Base-by-base conservation (phyloP, 2,329 filamentous ascomycete species). In the Magnaporthales sp. region DNA sequence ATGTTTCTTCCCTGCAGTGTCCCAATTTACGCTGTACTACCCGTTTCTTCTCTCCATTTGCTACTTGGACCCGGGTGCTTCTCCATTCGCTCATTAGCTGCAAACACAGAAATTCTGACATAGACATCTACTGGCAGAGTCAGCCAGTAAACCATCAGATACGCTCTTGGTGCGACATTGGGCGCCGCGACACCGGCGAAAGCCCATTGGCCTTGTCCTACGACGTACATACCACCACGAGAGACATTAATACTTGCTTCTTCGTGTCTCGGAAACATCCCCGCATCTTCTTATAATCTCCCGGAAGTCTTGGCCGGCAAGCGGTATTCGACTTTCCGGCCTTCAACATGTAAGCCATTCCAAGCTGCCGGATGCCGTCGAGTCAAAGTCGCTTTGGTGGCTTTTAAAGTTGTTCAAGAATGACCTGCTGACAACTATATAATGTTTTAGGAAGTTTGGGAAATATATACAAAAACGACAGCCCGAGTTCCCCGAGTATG, bases 401-500 rank as follows among this genome's bases (percentile, higher is more conserved):
- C 10, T 46, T 29, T 24, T 60, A 15, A 15, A 26, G 15, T 1
- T 11, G 4, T 7, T 60, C 56, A 29, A 60, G 26, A 7, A 8
- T 1, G 4, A 24, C 13, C 10, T 29, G 24, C 64, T 66, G 27
- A 66, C 54, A 29, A 51, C 11, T 46, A n/a, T 10, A 22, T 56
- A 51, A 67, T 22, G 65, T 68, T 70, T 65, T 74, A 99, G 94
- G 95, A 99, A 99, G 87, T 99, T 99, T 83, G 95, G 95, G 79
- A 99, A 99, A 84, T 92, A 97, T 78, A 97, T 99, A 72, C 95
- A 98, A 83, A 97, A 97, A 84, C 90, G 93, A 77, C 95, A 99
- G 85, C 91, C 99, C 75, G 95, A 99, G 78, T 93, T 99, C 68
- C 95, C 95, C 68, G 95, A 99, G 86, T 99, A 99, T 89, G 94